These are phyloP conservation scores for Phytophthora fragariae DNA, from an alignment of 352 stramenopile species.

Conservation along the genomic window DNA sequence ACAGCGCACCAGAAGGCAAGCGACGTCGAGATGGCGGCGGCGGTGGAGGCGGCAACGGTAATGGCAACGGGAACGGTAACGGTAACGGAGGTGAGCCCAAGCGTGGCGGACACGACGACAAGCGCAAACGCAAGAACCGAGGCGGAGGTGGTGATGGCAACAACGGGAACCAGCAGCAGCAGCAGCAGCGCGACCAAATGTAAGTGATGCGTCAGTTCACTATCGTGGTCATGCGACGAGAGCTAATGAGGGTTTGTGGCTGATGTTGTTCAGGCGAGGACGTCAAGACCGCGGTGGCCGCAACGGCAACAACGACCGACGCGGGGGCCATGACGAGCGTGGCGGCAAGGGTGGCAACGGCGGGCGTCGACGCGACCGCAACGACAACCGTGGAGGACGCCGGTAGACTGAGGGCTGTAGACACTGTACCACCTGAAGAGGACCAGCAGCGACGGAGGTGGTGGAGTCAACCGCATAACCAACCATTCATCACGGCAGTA, in stretches of 20 bases:
- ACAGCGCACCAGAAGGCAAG: constrained; percentile 45
- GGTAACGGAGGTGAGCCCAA: constrained; percentile 28
- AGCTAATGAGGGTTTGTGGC: constrained; percentile 10
- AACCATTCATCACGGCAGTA: constrained; percentile 19
- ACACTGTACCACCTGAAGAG: constrained; percentile 4
- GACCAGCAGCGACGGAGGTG: constrained; percentile 3
- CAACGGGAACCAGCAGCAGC: constrained; percentile 34
- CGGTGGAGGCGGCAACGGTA: neutral
- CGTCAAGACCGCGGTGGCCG: constrained; percentile 41
- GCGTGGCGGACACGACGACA: constrained; percentile 50
- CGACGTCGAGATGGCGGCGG: constrained; percentile 52
- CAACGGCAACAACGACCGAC: constrained; percentile 36
- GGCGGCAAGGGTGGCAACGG: constrained; percentile 28
- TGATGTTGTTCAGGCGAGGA: constrained; percentile 30
- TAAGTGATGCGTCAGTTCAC: constrained; percentile 35
- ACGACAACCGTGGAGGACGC: constrained; percentile 51
- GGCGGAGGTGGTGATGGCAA: constrained; percentile 33
- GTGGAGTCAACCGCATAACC: too few relatives aligned
- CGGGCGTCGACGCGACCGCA: constrained; percentile 45
- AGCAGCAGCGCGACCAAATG: constrained; percentile 65
- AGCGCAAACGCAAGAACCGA: constrained; percentile 64
- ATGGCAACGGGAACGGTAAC: constrained; percentile 5
- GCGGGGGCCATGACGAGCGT: constrained; percentile 34
- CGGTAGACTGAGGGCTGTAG: constrained; percentile 43
- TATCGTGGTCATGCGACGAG: too few relatives aligned